Base-by-base conservation (phyloP, 2,329 filamentous ascomycete species). In the Sporothrix brunneoviolacea region DNA sequence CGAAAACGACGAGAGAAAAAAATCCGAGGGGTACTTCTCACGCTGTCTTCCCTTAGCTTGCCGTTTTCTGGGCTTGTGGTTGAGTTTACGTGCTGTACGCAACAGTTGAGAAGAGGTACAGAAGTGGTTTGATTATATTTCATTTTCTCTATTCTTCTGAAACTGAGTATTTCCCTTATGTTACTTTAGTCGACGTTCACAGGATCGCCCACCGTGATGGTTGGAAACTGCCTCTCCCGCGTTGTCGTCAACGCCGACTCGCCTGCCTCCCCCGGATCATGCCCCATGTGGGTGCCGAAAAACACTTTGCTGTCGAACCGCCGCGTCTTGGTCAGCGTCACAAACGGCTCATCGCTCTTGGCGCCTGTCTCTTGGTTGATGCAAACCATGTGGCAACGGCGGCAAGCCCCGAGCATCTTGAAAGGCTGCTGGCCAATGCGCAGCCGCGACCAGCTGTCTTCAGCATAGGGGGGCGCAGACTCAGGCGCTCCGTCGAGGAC, bases 311-410 rank as follows among this genome's bases (percentile, higher is more conserved):
- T 88, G 46, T 87, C 82, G 56, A 88, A 82, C 51, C 88, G 80
- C 58, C 93, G 79, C 10, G 88, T 95, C 71, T 94, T 95, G 2
- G 87, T 84, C 52, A 98, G 70, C 1, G 90, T 96, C 4, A 86
- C 79, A 62, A 93, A 95, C 0, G 93, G 93, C 65, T 97, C 93
- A 55, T 89, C 82, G 56, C 83, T 81, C 64, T 82, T 86, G 55
- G 82, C 75, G 0, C 83, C 90, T 12, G 85, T 95, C 41, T 82
- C 73, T 65, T 96, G 93, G 61, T 98, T 84, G 40, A 97, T 81
- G 63, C 91, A 96, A 9, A 98, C 85, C 91, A 98, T 97, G 65
- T 95, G 90, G 60, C 93, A 98, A 53, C 93, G 75, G 54, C 89
- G 80, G 61, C 93, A 98, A 3, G 86, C 80, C 0, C 91, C 91